Conservation (phyloP, 2,329 filamentous ascomycete genomes). For the Whalleya microplaca region DNA sequence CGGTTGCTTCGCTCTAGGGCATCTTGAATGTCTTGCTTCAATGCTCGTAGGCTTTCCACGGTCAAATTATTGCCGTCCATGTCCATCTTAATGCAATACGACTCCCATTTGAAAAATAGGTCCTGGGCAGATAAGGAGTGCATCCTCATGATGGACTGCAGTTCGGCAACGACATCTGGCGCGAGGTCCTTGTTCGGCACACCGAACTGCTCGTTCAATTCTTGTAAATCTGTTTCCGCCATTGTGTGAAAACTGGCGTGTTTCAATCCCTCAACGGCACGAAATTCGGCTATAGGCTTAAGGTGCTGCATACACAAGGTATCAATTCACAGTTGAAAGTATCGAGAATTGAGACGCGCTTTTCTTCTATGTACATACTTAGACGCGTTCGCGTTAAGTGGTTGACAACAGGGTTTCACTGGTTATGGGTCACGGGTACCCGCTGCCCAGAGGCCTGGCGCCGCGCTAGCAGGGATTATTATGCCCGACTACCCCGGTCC, state of each 20-base stretch:
- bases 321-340: background rate
- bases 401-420: conserved; percentile 5
- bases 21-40: conserved; percentile 89
- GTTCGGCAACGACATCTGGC: conserved; percentile 76
- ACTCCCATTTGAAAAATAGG: conserved; percentile 98
- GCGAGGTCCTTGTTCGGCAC: conserved; percentile 63
- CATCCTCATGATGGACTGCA: conserved; percentile 84
- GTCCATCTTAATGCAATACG: conserved; percentile 94
- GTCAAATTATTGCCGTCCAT: conserved; percentile 74
- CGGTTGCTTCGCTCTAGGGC: conserved; percentile 77
- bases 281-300: background rate
- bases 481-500: background rate
- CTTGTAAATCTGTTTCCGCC: conserved; percentile 44
- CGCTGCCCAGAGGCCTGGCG: conserved; percentile 3
- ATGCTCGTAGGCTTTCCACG: conserved; percentile 71
- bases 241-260: conserved; percentile 31
- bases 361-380: conserved; percentile 10
- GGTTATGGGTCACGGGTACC: background rate
- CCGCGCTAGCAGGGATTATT: conserved; percentile 4
- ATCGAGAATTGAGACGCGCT: conserved; percentile 12
- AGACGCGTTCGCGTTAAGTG: conserved; percentile 30
- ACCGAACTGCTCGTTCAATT: conserved; percentile 59
- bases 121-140: conserved; percentile 83
- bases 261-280: background rate
- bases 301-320: background rate